These are phyloP conservation scores for Lactifluus piperatus DNA, from an alignment of 768 basidiomycete species.

Conservation along the genomic window DNA sequence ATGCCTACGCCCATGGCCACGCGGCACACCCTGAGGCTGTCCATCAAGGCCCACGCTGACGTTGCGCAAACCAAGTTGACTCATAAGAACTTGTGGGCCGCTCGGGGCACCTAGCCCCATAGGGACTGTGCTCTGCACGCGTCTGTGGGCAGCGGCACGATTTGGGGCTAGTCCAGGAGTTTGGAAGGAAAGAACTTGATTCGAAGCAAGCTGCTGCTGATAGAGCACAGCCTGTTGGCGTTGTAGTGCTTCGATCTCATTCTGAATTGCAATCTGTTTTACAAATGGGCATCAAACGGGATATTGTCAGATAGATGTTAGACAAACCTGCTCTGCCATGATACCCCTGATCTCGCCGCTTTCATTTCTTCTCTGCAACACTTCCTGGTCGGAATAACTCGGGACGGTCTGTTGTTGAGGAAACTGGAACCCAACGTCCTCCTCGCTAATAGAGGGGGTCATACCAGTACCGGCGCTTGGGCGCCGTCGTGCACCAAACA, in stretches of 20 bases:
- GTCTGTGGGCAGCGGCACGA: slow-evolving; percentile 54
- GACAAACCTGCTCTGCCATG: slow-evolving; percentile 87
- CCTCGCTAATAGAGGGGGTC: slow-evolving; percentile 72
- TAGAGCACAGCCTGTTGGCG: slow-evolving; percentile 87
- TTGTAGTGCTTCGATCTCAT: slow-evolving; percentile 81
- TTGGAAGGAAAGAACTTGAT: slow-evolving; percentile 74
- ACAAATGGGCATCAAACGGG: slow-evolving; percentile 2
- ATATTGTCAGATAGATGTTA: neutral
- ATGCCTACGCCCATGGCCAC: slow-evolving; percentile 82
- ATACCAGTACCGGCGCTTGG: slow-evolving; percentile 45
- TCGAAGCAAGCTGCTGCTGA: slow-evolving; percentile 84
- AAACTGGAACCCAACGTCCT: slow-evolving; percentile 75
- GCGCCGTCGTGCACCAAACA: slow-evolving; percentile 59
- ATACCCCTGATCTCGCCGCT: slow-evolving; percentile 72
- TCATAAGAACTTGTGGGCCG: slow-evolving; percentile 49
- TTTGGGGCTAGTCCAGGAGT: slow-evolving; percentile 64
- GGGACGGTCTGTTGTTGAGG: slow-evolving; percentile 48
- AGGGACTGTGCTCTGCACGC: slow-evolving; percentile 81
- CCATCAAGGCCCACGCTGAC: slow-evolving; percentile 51
- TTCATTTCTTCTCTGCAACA: slow-evolving; percentile 49
- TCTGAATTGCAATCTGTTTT: slow-evolving; percentile 75
- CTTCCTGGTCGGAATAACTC: slow-evolving; percentile 22
- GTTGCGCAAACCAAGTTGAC: slow-evolving; percentile 58
- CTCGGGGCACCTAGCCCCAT: slow-evolving; percentile 37
- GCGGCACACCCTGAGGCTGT: slow-evolving; percentile 56